Evolutionary conservation across 768 basidiomycete species (phyloP).

Genomic region (Harrya chromipes): DNA sequence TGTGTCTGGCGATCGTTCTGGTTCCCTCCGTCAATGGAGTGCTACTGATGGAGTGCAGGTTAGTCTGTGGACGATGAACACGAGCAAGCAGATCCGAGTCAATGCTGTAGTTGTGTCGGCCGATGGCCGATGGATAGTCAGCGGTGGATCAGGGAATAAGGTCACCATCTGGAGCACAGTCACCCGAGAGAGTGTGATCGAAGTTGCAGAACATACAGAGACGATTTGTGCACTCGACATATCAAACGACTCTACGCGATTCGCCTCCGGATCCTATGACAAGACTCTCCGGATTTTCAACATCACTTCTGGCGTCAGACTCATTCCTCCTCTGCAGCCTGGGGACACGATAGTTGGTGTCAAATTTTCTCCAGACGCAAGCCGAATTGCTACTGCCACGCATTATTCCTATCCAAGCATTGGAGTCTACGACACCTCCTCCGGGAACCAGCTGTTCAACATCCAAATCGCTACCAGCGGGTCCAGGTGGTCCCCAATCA

Average conservation of each 20-base stretch:
- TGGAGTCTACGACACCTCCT: neutral
- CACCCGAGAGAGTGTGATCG: no score
- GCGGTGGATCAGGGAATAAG: neutral
- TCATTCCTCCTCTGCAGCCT: neutral
- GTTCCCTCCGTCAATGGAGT: no score
- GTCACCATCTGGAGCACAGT: neutral
- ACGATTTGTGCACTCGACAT: no score
- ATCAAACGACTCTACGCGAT: neutral
- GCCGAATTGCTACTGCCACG: neutral
- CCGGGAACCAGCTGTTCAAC: neutral
- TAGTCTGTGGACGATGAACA: neutral
- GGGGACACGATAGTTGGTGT: neutral
- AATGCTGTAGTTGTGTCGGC: neutral
- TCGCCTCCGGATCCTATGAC: neutral
- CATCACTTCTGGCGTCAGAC: neutral
- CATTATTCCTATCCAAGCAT: no score
- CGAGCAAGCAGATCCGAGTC: neutral
- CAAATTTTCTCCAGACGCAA: neutral
- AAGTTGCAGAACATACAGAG: no score
- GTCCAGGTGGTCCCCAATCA: no score
- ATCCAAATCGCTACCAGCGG: no score
- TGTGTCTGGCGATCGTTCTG: no score
- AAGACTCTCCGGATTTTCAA: neutral
- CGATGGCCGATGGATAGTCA: neutral
- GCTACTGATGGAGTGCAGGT: neutral